A percentile compares a stretch with the other conserved stretches of the same genome.
Evolutionary conservation across 2,329 filamentous ascomycete species (phyloP).

Genomic region (Ophiostoma montium): DNA sequence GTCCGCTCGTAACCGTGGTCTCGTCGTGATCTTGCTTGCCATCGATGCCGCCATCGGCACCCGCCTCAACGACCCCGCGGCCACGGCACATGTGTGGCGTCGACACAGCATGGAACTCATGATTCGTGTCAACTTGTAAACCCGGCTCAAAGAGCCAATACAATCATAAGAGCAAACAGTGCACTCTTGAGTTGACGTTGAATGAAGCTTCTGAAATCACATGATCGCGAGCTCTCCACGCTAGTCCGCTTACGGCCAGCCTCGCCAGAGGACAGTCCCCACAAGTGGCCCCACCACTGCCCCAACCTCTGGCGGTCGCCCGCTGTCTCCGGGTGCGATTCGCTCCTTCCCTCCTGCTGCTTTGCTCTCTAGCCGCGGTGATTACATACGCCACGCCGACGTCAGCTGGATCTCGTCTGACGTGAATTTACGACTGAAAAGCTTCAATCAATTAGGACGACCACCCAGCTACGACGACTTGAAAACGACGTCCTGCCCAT

Average conservation of each 20-base stretch:
- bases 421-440: no score
- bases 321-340: conserved; percentile 4
- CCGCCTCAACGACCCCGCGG: background rate
- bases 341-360: background rate
- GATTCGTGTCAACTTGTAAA: background rate
- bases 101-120: background rate
- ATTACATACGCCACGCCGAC: background rate
- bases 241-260: conserved; percentile 3
- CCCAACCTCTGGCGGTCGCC: background rate
- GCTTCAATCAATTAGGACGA: background rate
- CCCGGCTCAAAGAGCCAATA: background rate
- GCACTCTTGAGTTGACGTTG: background rate
- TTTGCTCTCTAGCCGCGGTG: background rate
- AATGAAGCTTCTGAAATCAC: background rate
- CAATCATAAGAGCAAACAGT: no score
- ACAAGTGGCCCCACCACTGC: conserved; percentile 1
- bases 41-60: background rate
- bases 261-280: background rate
- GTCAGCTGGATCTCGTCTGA: no score
- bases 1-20: background rate
- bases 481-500: conserved; percentile 21
- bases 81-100: background rate
- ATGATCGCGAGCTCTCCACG: conserved; percentile 1
- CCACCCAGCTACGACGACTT: background rate
- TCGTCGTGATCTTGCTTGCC: background rate